Percentiles rank a stretch among this genome's conserved stretches.
Conservation (phyloP, 148 eudicot species). For the Rhododendron mucronatum region DNA sequence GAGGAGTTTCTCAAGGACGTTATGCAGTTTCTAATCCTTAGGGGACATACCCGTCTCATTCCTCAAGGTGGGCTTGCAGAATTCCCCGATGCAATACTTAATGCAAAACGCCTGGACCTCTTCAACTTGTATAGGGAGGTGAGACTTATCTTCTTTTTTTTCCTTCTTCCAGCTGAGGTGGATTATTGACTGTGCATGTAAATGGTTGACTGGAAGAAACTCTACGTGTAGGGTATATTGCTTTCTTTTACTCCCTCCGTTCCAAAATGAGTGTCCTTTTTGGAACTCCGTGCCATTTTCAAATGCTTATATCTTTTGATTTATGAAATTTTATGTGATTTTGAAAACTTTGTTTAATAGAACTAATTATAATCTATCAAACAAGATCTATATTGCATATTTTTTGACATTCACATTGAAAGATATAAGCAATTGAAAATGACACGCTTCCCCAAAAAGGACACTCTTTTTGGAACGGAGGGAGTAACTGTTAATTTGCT, state of each 20-base stretch:
- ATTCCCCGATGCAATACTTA: slow-evolving; percentile 96
- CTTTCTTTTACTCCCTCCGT: too few relatives aligned
- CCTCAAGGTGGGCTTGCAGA: slow-evolving; percentile 95
- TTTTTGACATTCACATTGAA: too few relatives aligned
- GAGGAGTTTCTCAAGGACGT: slow-evolving; percentile 93
- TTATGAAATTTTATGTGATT: too few relatives aligned
- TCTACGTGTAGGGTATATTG: background rate
- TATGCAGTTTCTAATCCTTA: slow-evolving; percentile 87
- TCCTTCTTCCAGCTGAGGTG: background rate
- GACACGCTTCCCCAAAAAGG: too few relatives aligned
- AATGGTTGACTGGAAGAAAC: background rate
- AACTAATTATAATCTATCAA: too few relatives aligned
- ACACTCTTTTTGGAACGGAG: too few relatives aligned
- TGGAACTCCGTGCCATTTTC: too few relatives aligned
- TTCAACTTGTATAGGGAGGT: slow-evolving; percentile 98
- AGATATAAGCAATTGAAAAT: too few relatives aligned
- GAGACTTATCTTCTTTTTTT: slow-evolving; percentile 8
- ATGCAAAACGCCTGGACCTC: slow-evolving; percentile 88
- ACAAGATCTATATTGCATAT: too few relatives aligned
- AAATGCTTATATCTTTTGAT: too few relatives aligned
- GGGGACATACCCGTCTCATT: slow-evolving; percentile 95
- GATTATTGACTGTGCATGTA: background rate
- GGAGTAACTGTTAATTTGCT: background rate
- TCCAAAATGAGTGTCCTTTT: too few relatives aligned
- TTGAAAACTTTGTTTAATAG: too few relatives aligned